Percentiles rank a stretch among this genome's conserved stretches.
phyloP scores from a whole-genome alignment of 805 yeast species.

The Ogataea sp. region DNA sequence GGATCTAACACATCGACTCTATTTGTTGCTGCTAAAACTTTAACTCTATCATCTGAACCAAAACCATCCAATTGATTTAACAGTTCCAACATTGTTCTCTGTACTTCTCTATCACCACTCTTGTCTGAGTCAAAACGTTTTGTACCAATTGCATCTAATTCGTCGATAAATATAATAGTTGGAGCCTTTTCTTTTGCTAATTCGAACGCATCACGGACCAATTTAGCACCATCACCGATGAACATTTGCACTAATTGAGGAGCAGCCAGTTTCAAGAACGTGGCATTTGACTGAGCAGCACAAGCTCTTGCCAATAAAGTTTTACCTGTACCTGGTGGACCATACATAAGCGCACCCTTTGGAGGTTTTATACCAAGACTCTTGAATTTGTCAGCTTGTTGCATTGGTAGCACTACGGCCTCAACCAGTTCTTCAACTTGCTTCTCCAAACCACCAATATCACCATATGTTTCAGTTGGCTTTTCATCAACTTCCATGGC shows the following conservation, averaged over 20 bases:
- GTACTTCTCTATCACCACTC: slow-evolving; percentile 97
- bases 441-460: slow-evolving; percentile 96
- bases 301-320: slow-evolving; percentile 96
- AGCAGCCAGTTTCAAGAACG: slow-evolving; percentile 92
- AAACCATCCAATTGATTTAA: slow-evolving; percentile 97
- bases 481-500: slow-evolving; percentile 99
- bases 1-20: slow-evolving; percentile 98
- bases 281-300: slow-evolving; percentile 98
- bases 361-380: slow-evolving; percentile 95
- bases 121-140: slow-evolving; percentile 96
- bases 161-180: slow-evolving; percentile 95
- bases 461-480: slow-evolving; percentile 95
- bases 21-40: slow-evolving; percentile 96
- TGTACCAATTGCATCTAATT: slow-evolving; percentile 97
- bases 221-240: slow-evolving; percentile 97
- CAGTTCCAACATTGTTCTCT: slow-evolving; percentile 97
- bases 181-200: slow-evolving; percentile 98
- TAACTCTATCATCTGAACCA: slow-evolving; percentile 94
- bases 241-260: slow-evolving; percentile 98
- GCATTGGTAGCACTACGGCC: slow-evolving; percentile 97
- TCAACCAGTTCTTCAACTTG: slow-evolving; percentile 97
- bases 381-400: slow-evolving; percentile 94
- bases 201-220: slow-evolving; percentile 96
- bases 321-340: slow-evolving; percentile 99
- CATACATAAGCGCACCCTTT: slow-evolving; percentile 97